Evolutionary conservation across 768 basidiomycete species (phyloP).

Genomic region (Trichaptum fuscoviolaceum): DNA sequence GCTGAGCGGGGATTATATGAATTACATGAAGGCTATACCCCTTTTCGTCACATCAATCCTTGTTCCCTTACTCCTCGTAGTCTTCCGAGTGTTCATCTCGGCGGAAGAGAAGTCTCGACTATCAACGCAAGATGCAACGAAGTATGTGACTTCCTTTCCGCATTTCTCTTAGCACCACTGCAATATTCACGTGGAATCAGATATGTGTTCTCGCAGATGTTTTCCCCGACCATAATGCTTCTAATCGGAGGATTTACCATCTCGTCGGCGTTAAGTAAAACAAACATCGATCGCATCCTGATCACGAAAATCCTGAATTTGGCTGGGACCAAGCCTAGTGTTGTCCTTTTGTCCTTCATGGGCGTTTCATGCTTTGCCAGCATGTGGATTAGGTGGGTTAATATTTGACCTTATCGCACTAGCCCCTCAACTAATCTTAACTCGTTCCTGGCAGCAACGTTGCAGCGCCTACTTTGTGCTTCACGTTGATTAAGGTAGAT

Average conservation of each 20-base stretch:
- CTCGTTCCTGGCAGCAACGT: slow-evolving; percentile 62
- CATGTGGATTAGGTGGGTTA: slow-evolving; percentile 93
- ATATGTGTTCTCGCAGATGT: slow-evolving; percentile 92
- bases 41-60: slow-evolving; percentile 94
- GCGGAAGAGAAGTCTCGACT: slow-evolving; percentile 48
- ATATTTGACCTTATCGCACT: slow-evolving; percentile 7
- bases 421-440: slow-evolving; percentile 4
- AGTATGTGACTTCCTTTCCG: slow-evolving; percentile 40
- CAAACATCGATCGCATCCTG: slow-evolving; percentile 86
- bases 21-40: slow-evolving; percentile 71
- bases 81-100: slow-evolving; percentile 72
- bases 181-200: slow-evolving; percentile 33
- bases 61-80: slow-evolving; percentile 84
- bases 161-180: slow-evolving; percentile 3
- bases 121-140: slow-evolving; percentile 66
- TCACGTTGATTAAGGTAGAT: slow-evolving; percentile 83
- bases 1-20: not conserved
- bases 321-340: slow-evolving; percentile 83
- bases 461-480: slow-evolving; percentile 95
- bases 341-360: slow-evolving; percentile 92
- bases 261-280: slow-evolving; percentile 92
- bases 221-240: slow-evolving; percentile 97
- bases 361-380: slow-evolving; percentile 94
- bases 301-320: slow-evolving; percentile 88
- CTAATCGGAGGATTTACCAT: slow-evolving; percentile 98